phyloP scores from a whole-genome alignment of 1,139 yeast species.

The Saccharomyces hybrid region DNA sequence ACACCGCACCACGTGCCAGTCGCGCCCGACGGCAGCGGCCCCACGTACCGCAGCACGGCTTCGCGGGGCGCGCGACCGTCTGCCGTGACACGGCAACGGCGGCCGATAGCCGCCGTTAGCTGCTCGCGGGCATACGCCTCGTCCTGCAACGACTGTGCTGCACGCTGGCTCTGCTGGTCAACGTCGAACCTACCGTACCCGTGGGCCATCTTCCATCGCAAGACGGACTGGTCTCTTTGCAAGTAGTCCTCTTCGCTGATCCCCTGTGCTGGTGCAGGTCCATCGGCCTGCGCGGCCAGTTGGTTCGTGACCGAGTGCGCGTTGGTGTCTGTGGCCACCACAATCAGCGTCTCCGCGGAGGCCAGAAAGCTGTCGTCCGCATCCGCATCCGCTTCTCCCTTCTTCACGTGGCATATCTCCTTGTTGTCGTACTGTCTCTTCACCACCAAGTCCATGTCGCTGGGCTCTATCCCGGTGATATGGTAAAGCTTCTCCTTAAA shows the following conservation, averaged over 20 bases:
- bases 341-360: constrained; percentile 22
- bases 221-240: constrained; percentile 49
- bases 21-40: constrained; percentile 48
- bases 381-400: not conserved
- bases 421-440: not conserved
- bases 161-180: not conserved
- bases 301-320: constrained; percentile 41
- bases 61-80: constrained; percentile 49
- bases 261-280: constrained; percentile 41
- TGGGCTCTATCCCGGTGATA: not conserved
- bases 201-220: constrained; percentile 62
- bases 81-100: constrained; percentile 10
- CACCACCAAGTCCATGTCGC: not conserved
- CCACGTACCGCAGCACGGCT: constrained; percentile 48
- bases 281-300: constrained; percentile 32
- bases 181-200: constrained; percentile 67
- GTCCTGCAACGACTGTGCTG: not conserved
- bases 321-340: constrained; percentile 47
- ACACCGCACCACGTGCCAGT: constrained; percentile 67
- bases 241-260: constrained; percentile 61
- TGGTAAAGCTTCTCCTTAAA: not conserved
- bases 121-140: not conserved
- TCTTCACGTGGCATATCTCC: not conserved
- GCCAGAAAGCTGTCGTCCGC: not conserved
- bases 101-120: not conserved